Evolutionary conservation across 805 yeast genomes (phyloP).

Genomic region (Saturnispora saitoi): DNA sequence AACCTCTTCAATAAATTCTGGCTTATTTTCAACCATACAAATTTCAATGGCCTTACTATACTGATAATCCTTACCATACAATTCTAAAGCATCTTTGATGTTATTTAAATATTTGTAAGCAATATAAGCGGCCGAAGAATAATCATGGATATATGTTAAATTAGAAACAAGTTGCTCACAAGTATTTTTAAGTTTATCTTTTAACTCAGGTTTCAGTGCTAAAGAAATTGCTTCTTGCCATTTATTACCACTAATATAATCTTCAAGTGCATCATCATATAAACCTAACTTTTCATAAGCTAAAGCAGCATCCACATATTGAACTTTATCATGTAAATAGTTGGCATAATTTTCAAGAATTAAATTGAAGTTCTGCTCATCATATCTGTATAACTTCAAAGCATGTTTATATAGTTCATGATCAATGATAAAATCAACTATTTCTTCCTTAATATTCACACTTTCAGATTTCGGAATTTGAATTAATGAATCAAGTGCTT

Average conservation of each 20-base stretch:
- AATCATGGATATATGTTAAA: constrained; percentile 61
- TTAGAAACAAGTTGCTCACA: constrained; percentile 54
- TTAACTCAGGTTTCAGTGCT: constrained; percentile 34
- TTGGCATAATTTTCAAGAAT: constrained; percentile 59
- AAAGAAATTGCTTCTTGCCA: constrained; percentile 83
- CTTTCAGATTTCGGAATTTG: constrained; percentile 34
- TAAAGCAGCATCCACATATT: constrained; percentile 68
- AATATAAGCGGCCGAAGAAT: constrained; percentile 73
- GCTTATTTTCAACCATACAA: constrained; percentile 36
- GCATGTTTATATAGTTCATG: constrained; percentile 70
- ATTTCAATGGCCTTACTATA: constrained; percentile 72
- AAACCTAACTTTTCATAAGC: constrained; percentile 62
- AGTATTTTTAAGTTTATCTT: constrained; percentile 31
- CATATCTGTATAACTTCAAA: constrained; percentile 50
- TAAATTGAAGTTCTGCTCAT: constrained; percentile 41
- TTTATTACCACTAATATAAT: constrained; percentile 58
- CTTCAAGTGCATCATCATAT: constrained; percentile 53
- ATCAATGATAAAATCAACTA: constrained; percentile 55
- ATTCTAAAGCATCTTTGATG: constrained; percentile 50
- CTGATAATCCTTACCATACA: constrained; percentile 65
- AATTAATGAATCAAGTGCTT: constrained; percentile 61
- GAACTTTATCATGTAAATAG: constrained; percentile 44
- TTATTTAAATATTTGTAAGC: constrained; percentile 54
- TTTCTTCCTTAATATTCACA: constrained; percentile 40
- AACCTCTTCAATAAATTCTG: constrained; percentile 44